Evolutionary conservation across 2,329 filamentous ascomycete genomes (phyloP).

Genomic region (Lecanosticta acicola): DNA sequence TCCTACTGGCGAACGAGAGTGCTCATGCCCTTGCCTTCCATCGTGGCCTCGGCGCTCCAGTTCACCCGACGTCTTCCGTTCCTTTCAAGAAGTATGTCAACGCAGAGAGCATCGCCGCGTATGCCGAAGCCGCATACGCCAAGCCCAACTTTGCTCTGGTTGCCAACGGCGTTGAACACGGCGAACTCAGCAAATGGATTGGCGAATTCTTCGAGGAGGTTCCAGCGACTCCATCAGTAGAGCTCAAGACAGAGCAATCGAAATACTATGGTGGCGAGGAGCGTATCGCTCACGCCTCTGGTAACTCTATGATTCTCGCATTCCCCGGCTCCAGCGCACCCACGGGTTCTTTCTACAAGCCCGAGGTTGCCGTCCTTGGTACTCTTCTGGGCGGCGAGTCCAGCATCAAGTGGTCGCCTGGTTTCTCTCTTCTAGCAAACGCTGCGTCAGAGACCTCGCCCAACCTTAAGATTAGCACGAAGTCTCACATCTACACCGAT

Average conservation of each 20-base stretch:
- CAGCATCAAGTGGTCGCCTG: conserved; percentile 89
- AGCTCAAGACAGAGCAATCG: conserved; percentile 57
- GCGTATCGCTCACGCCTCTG: conserved; percentile 68
- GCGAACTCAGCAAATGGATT: conserved; percentile 80
- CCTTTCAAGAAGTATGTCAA: conserved; percentile 76
- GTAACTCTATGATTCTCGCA: conserved; percentile 81
- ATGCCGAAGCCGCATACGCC: conserved; percentile 71
- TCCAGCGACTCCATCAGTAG: conserved; percentile 47
- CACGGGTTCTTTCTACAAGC: conserved; percentile 70
- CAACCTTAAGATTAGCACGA: conserved; percentile 63
- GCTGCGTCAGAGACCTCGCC: conserved; percentile 58
- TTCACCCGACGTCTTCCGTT: conserved; percentile 65
- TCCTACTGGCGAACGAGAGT: conserved; percentile 73
- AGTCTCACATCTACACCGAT: conserved; percentile 84
- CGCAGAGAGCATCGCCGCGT: conserved; percentile 67
- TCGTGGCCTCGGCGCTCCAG: conserved; percentile 75
- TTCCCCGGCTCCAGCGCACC: conserved; percentile 84
- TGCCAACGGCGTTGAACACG: conserved; percentile 75
- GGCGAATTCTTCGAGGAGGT: conserved; percentile 79
- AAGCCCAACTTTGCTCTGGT: conserved; percentile 90
- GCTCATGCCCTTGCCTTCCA: conserved; percentile 88
- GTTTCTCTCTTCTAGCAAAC: conserved; percentile 86
- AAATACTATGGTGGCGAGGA: conserved; percentile 97
- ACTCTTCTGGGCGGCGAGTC: conserved; percentile 86
- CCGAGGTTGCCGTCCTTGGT: conserved; percentile 80